phyloP scores from a whole-genome alignment of 2,329 filamentous ascomycete species.

The Torrubiellomyces zombiae region DNA sequence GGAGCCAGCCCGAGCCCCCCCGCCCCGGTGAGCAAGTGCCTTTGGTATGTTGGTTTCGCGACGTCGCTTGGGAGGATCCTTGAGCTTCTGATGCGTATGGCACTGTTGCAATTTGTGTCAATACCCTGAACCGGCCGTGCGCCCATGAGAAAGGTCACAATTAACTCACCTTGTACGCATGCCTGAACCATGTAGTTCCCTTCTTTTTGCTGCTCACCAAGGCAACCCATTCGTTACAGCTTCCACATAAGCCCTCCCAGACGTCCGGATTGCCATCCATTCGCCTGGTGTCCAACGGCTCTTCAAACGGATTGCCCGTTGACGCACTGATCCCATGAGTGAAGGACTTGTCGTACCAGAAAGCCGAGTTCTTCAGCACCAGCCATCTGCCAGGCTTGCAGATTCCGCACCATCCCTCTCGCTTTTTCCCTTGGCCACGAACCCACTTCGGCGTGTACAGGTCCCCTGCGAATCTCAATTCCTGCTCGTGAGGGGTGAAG shows the following conservation, averaged over 20 bases:
- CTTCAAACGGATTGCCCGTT: constrained; percentile 62
- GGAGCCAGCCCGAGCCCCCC: no score
- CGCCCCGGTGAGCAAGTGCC: no score
- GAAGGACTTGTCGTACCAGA: constrained; percentile 88
- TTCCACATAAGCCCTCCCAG: constrained; percentile 65
- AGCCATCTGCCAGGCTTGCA: constrained; percentile 78
- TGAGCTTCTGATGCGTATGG: constrained; percentile 55
- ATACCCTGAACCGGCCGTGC: not conserved
- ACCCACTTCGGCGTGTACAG: constrained; percentile 75
- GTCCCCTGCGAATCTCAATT: constrained; percentile 63
- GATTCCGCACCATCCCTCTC: constrained; percentile 79
- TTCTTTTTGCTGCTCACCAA: constrained; percentile 79
- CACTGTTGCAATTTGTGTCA: constrained; percentile 29
- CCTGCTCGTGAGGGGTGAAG: constrained; percentile 61
- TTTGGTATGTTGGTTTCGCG: constrained; percentile 47
- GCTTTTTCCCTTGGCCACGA: constrained; percentile 71
- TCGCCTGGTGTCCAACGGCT: constrained; percentile 56
- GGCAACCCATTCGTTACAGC: constrained; percentile 67
- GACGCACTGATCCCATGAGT: constrained; percentile 74
- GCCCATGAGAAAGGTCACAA: not conserved
- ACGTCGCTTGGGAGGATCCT: constrained; percentile 51
- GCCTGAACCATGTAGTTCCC: constrained; percentile 81
- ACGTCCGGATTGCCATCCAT: constrained; percentile 70
- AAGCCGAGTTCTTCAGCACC: constrained; percentile 77
- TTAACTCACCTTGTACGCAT: constrained; percentile 61